phyloP scores from a whole-genome alignment of 1,284 basidiomycete species.

The Melampsora larici-populina region DNA sequence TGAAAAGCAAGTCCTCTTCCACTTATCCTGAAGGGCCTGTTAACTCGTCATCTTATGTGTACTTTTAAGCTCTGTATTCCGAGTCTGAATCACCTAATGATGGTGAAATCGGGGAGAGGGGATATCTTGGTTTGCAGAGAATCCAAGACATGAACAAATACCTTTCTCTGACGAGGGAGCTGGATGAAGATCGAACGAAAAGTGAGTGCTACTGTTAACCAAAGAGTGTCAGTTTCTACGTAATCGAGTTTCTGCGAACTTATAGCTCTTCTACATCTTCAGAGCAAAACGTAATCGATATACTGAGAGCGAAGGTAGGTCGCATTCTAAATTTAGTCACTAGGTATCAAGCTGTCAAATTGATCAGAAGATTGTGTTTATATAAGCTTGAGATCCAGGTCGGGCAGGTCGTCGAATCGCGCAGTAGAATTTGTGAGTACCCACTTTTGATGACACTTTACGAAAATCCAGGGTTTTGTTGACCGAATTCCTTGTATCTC shows the following conservation, averaged over 20 bases:
- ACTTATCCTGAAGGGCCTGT: background rate
- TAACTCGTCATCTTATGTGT: background rate
- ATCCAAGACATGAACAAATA: conserved; percentile 11
- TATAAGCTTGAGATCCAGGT: too few species aligned
- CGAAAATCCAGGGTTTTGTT: background rate
- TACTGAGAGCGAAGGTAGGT: conserved; percentile 29
- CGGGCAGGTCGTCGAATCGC: conserved; percentile 28
- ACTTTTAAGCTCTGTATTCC: background rate
- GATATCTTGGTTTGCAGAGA: background rate
- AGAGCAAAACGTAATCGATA: conserved; percentile 38
- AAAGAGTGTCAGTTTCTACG: background rate
- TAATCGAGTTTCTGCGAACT: background rate
- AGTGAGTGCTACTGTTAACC: background rate
- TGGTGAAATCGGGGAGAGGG: conserved; percentile 4
- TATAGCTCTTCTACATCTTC: background rate
- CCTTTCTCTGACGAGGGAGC: conserved; percentile 16
- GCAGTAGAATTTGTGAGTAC: conserved; percentile 20
- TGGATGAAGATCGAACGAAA: conserved; percentile 29
- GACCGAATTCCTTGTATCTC: background rate
- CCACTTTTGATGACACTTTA: background rate
- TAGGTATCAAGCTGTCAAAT: background rate
- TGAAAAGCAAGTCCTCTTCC: conserved; percentile 14
- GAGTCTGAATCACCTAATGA: background rate
- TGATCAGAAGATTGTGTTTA: conserved; percentile 20
- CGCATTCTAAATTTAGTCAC: background rate